Evolutionary conservation across 106 monocot genomes (phyloP), one percentile per base, ranked within the genome.

Genomic region (Allium cepa): DNA sequence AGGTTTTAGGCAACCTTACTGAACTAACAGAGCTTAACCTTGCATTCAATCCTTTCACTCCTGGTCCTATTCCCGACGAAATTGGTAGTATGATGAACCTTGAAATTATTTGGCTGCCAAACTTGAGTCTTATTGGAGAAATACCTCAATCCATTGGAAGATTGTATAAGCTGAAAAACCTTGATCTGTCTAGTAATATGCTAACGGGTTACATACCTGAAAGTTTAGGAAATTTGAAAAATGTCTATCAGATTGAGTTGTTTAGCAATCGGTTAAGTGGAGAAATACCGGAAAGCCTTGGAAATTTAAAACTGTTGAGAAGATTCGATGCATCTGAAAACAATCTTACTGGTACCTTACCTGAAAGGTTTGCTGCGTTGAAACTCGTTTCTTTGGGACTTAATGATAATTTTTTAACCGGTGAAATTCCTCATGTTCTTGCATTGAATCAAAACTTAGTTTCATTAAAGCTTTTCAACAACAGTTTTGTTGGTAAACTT

Each of bases 381-480:
- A 68, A 66, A 26, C 53, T 86, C n/a, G 15, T 58, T 9, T 59
- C 56, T 3, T 60, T 87, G 10, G 83, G 74, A 4, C 77, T 83
- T 10, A 87, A 87, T 52, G 87, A 87, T 22, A 87, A 87, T 72
- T 56, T 72, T 55, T 5, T 83, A 17, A 69, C 67, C 17, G 83
- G 83, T 1, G 70, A 56, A 27, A 62, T 87, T 11, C 87, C 87
- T 10, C 55, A 49, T 17, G 49, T 74, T 8, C 66, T 87, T 22
- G 76, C 77, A 2, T 17, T 47, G 8, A 87, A 83, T 57, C 82
- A 73, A 9, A 83, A 71, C 10, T 60, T 87, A 11, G 8, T 50
- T 46, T 28, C 22, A 6, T 68, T 87, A 64, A 87, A 87, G 83
- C 77, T 87, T 26, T 87, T 87, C 80, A 83, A 80, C 75, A 87